phyloP scores from a whole-genome alignment of 31 red algal species.

The Endocladia muricata region DNA sequence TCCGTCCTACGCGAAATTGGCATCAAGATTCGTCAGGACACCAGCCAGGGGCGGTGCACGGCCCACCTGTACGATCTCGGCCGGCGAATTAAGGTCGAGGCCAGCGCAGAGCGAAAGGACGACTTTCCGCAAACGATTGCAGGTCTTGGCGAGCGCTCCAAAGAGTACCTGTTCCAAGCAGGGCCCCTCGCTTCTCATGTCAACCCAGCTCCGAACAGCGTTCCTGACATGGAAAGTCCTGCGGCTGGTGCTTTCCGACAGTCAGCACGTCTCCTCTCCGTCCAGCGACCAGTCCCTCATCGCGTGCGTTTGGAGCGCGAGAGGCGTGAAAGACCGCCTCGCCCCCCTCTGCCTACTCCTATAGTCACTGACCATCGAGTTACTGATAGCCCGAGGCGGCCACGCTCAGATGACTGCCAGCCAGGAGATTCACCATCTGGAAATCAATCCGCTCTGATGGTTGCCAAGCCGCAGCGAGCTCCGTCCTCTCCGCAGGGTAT shows the following conservation, averaged over 20 bases:
- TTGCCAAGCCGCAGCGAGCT: not conserved
- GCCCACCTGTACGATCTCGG: slow-evolving; percentile 46
- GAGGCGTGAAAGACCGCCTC: slow-evolving; percentile 1
- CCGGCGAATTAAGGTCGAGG: slow-evolving; percentile 53
- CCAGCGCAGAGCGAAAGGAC: slow-evolving; percentile 51
- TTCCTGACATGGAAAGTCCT: slow-evolving; percentile 46
- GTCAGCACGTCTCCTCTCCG: slow-evolving; percentile 45
- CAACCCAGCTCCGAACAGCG: slow-evolving; percentile 14
- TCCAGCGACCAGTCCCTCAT: slow-evolving; percentile 38
- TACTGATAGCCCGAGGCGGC: slow-evolving; percentile 10
- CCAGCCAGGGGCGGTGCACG: slow-evolving; percentile 22
- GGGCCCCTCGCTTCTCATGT: slow-evolving; percentile 34
- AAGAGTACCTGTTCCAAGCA: slow-evolving; percentile 52
- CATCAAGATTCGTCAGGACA: slow-evolving; percentile 54
- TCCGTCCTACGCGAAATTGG: slow-evolving; percentile 51
- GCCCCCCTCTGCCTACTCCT: not conserved
- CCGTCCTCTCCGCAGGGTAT: not conserved
- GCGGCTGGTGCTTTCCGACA: slow-evolving; percentile 29
- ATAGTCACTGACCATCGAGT: not conserved
- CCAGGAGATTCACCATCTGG: not conserved
- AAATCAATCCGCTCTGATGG: not conserved
- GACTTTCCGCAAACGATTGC: slow-evolving; percentile 68
- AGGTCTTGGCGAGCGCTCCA: slow-evolving; percentile 32
- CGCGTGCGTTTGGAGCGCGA: slow-evolving; percentile 35
- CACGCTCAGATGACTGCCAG: not conserved